Percentiles rank a stretch among this genome's conserved stretches.
Conservation (phyloP, 257 asterid species). For the Solanum verrucosum region DNA sequence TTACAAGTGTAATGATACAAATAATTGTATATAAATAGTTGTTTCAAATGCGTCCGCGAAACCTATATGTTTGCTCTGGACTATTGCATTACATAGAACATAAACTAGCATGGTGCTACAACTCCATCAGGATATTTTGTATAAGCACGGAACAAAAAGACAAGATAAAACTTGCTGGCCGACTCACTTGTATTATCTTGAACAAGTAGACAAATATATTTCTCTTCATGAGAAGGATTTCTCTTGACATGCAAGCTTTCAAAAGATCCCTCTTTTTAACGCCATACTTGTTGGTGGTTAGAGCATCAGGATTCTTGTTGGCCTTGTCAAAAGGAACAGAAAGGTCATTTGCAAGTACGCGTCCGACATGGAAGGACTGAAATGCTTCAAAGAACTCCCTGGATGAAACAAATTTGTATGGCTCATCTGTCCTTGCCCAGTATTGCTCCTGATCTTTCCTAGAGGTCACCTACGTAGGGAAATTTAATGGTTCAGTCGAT, state of each 20-base stretch:
- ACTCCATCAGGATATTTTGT: not conserved
- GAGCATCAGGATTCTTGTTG: conserved; percentile 57
- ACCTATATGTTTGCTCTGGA: not conserved
- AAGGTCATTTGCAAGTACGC: conserved; percentile 48
- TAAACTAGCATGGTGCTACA: not conserved
- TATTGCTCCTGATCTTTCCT: conserved; percentile 86
- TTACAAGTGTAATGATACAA: not conserved
- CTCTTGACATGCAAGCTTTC: conserved; percentile 59
- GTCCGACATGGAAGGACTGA: conserved; percentile 56
- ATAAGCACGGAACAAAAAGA: not conserved
- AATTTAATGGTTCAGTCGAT: not conserved
- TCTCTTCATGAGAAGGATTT: conserved; percentile 55
- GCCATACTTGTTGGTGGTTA: conserved; percentile 50
- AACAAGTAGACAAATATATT: conserved; percentile 66
- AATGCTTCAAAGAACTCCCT: conserved; percentile 59
- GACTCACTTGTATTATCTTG: conserved; percentile 56
- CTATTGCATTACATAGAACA: not conserved
- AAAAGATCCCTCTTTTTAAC: conserved; percentile 60
- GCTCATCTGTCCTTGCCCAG: conserved; percentile 47
- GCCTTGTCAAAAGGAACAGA: conserved; percentile 52
- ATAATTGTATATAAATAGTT: not conserved
- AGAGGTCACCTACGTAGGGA: conserved; percentile 56
- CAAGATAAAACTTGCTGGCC: not conserved
- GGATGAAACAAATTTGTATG: conserved; percentile 39
- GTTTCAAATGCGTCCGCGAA: not conserved